These are phyloP conservation scores for Cladosporium halotolerans DNA, from an alignment of 2,329 filamentous ascomycete genomes.

Conservation along the genomic window DNA sequence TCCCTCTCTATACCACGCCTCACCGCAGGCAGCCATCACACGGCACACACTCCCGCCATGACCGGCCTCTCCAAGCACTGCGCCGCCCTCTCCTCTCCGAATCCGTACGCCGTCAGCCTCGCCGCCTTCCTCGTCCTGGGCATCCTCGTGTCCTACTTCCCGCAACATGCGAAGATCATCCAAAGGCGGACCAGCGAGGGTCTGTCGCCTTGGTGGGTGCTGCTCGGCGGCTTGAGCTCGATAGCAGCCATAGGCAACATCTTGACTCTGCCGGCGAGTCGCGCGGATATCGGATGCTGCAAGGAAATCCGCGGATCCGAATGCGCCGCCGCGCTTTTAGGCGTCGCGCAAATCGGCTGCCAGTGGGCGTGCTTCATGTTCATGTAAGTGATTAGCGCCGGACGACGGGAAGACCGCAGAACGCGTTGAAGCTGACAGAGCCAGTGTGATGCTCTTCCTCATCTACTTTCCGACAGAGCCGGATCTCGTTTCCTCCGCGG, in stretches of 20 bases:
- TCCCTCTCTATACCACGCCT: neutral
- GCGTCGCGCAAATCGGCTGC: constrained; percentile 82
- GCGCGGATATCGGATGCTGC: constrained; percentile 80
- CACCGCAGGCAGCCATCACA: neutral
- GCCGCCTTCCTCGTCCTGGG: constrained; percentile 67
- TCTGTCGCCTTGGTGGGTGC: constrained; percentile 89
- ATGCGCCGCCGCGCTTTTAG: constrained; percentile 77
- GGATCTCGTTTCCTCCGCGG: constrained; percentile 28
- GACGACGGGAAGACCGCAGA: neutral
- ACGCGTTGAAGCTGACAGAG: neutral
- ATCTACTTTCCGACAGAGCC: constrained; percentile 68
- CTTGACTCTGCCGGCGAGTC: constrained; percentile 74
- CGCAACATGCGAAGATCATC: constrained; percentile 90
- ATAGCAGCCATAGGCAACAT: constrained; percentile 86
- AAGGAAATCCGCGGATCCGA: constrained; percentile 72
- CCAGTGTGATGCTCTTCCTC: constrained; percentile 83
- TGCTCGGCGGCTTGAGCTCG: constrained; percentile 87
- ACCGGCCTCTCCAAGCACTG: constrained; percentile 18
- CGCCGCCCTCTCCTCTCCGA: constrained; percentile 22
- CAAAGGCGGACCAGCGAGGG: constrained; percentile 79
- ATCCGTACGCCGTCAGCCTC: constrained; percentile 22
- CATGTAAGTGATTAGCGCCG: constrained; percentile 56
- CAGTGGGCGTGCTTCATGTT: constrained; percentile 90
- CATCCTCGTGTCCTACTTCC: constrained; percentile 86
- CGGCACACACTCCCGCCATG: neutral